Evolutionary conservation across 2,329 filamentous ascomycete genomes (phyloP), one percentile per base, ranked within the genome.

Genomic region (Aspergillus udagawae): DNA sequence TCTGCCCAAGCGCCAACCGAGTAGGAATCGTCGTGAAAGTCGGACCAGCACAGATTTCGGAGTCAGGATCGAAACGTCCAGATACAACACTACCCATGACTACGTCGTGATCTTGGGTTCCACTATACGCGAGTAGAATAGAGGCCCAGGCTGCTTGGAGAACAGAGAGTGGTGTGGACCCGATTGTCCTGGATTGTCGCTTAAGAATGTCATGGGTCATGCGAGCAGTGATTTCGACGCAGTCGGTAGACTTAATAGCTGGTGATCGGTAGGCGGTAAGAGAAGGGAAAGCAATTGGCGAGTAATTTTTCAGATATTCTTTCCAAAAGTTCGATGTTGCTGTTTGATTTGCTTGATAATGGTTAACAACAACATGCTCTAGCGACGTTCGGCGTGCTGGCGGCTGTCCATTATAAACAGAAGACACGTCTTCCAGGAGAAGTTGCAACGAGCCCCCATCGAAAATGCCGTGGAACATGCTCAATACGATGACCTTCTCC

Each of bases 381-480:
- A 70, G 49, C 1, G 67, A 66, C 2, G 61, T 68, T n/a, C 67
- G 61, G 47, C 52, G 47, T 8, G 49, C 52, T 5, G 54, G 50
- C 1, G 32, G 28, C 12, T 57, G 51, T 5, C 55, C 61, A 12
- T 45, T n/a, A 25, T 70, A 70, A 14, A 52, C 59, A 7, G 57
- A 60, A 49, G 60, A 54, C 17, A 75, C 69, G 50, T 75, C 72
- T 25, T 66, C 58, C 6, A 74, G 60, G 4, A 75, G 67, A 5
- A 73, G 59, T 49, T 73, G 64, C 42, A 73, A 48, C 1, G 73
- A 75, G 3, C 69, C 71, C 47, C 72, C 73, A 48, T 75, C 72
- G 48, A 73, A 74, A 14, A 75, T 69, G 25, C 72, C 73, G 58
- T 75, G 73, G 21, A 73, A 71, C 57, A 74, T 67, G 60, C 71